Evolutionary conservation across 2,329 filamentous ascomycete species (phyloP).

Genomic region (Leptodontidium sp.): DNA sequence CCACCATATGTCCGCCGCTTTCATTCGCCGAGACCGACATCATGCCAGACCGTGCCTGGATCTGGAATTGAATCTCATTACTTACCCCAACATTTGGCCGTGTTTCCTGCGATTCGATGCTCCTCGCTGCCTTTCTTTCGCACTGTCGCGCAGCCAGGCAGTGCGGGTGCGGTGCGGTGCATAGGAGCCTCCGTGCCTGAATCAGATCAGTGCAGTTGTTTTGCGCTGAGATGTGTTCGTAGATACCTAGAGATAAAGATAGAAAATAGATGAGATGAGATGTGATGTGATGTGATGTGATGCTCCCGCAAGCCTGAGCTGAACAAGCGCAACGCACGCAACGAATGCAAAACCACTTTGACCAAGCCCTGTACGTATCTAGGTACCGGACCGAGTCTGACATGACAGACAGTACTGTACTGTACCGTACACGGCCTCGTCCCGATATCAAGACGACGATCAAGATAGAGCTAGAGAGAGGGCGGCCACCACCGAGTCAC

Average conservation of each 20-base stretch:
- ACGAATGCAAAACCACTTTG: background rate
- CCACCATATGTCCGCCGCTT: background rate
- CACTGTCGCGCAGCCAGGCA: background rate
- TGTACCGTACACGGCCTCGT: background rate
- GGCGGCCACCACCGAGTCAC: background rate
- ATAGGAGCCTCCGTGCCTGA: slow-evolving; percentile 13
- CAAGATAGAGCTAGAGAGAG: background rate
- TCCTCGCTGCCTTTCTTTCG: background rate
- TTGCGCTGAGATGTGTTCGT: background rate
- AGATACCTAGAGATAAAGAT: background rate
- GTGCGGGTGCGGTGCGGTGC: slow-evolving; percentile 9
- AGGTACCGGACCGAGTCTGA: no score
- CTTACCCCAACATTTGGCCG: slow-evolving; percentile 7
- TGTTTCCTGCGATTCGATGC: background rate
- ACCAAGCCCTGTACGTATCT: background rate
- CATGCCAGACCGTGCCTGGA: background rate
- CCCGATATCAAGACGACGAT: slow-evolving; percentile 6
- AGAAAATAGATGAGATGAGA: background rate
- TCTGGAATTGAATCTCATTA: slow-evolving; percentile 7
- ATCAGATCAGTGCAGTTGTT: slow-evolving; percentile 15
- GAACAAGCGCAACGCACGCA: slow-evolving; percentile 4
- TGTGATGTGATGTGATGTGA: background rate
- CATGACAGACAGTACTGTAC: no score
- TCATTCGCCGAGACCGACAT: background rate
- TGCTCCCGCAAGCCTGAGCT: slow-evolving; percentile 14